A percentile compares a stretch with the other conserved stretches of the same genome.
phyloP scores from a whole-genome alignment of 2,329 filamentous ascomycete genomes.

The Blumeriella jaapii region DNA sequence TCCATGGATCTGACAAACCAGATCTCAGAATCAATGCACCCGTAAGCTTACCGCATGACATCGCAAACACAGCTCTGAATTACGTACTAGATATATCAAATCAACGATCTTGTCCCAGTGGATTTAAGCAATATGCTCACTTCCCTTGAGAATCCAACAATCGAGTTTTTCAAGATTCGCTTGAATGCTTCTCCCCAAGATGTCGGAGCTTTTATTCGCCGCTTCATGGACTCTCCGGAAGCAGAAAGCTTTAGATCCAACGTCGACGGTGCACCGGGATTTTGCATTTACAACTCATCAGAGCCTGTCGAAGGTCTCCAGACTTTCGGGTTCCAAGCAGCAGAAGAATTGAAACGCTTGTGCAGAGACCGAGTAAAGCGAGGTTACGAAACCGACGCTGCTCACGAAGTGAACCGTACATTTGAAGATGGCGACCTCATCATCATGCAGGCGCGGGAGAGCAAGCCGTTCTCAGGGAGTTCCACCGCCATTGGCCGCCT shows the following conservation, averaged over 20 bases:
- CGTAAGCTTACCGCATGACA: conserved; percentile 32
- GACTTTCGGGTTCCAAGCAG: conserved; percentile 62
- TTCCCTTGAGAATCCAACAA: conserved; percentile 50
- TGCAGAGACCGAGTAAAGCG: conserved; percentile 6
- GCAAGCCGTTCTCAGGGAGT: conserved; percentile 53
- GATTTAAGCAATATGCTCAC: conserved; percentile 68
- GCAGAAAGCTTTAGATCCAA: conserved; percentile 51
- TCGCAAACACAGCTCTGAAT: neutral
- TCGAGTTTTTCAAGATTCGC: conserved; percentile 64
- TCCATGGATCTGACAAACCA: conserved; percentile 84
- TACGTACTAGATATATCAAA: conserved; percentile 43
- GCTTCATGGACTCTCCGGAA: conserved; percentile 59
- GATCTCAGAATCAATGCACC: conserved; percentile 65
- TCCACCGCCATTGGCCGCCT: conserved; percentile 42
- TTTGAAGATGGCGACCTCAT: conserved; percentile 64
- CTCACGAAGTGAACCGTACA: conserved; percentile 27
- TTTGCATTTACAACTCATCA: conserved; percentile 62
- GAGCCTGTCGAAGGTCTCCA: conserved; percentile 69
- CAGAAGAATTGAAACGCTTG: conserved; percentile 35
- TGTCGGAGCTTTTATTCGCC: conserved; percentile 49
- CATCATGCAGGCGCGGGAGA: conserved; percentile 66
- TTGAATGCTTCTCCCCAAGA: conserved; percentile 40
- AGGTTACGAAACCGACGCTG: conserved; percentile 12
- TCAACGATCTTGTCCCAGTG: conserved; percentile 50
- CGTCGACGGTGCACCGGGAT: conserved; percentile 64